These are phyloP conservation scores for Didymella pinodella DNA, from an alignment of 2,329 filamentous ascomycete genomes.

Conservation along the genomic window DNA sequence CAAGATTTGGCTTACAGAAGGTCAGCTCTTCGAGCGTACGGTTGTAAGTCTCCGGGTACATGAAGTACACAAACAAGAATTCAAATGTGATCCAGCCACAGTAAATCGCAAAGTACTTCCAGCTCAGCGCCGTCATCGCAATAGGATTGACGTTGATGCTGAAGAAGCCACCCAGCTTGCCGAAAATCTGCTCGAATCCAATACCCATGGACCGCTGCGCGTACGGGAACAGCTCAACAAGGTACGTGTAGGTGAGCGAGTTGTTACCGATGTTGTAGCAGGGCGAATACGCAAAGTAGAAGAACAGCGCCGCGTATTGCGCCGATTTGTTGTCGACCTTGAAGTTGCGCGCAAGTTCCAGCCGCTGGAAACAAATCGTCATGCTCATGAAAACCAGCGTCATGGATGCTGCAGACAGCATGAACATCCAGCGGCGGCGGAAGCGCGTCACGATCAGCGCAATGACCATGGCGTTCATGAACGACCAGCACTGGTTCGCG, in stretches of 20 bases:
- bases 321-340: conserved; percentile 46
- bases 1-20: conserved; percentile 39
- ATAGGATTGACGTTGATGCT: conserved; percentile 64
- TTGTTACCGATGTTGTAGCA: conserved; percentile 72
- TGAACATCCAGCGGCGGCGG: conserved; percentile 55
- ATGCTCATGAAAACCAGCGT: conserved; percentile 63
- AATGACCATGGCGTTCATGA: conserved; percentile 50
- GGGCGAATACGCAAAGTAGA: conserved; percentile 67
- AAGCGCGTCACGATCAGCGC: conserved; percentile 54
- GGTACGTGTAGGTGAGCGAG: conserved; percentile 69
- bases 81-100: conserved; percentile 64
- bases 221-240: conserved; percentile 68
- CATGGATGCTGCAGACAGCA: conserved; percentile 61
- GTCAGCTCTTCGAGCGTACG: conserved; percentile 68
- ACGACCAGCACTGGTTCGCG: conserved; percentile 53
- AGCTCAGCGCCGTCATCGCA: conserved; percentile 63
- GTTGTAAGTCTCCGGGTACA: conserved; percentile 68
- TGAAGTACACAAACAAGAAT: conserved; percentile 64
- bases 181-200: conserved; percentile 65
- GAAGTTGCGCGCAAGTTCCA: conserved; percentile 30
- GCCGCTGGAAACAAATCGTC: conserved; percentile 59
- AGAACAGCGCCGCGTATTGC: conserved; percentile 59
- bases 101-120: conserved; percentile 65
- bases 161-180: conserved; percentile 58
- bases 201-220: conserved; percentile 66